Evolutionary conservation across 768 basidiomycete genomes (phyloP).

Genomic region (Phaffia australis): DNA sequence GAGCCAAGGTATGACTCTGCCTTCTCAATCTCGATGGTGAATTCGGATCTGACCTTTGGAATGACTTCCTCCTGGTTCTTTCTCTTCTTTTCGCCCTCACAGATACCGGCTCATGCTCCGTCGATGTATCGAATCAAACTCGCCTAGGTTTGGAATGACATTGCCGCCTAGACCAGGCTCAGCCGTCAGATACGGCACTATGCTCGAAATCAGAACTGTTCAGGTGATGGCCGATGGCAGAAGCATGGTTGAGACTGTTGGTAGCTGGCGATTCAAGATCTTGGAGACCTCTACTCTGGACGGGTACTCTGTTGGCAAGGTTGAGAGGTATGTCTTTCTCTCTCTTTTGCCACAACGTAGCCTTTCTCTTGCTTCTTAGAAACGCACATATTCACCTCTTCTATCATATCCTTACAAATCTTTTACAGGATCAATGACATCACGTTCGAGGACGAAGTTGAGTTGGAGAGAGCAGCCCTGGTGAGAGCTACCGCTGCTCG

Average conservation of each 20-base stretch:
- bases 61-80: not conserved
- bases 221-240: constrained; percentile 82
- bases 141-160: constrained; percentile 86
- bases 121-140: constrained; percentile 68
- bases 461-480: constrained; percentile 36
- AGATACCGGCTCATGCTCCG: constrained; percentile 93
- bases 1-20: constrained; percentile 56
- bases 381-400: not conserved
- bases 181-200: constrained; percentile 71
- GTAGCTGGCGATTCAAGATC: constrained; percentile 67
- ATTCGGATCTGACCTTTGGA: too few species aligned
- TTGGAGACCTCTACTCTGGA: constrained; percentile 73
- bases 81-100: not conserved
- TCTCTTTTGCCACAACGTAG: not conserved
- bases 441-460: constrained; percentile 40
- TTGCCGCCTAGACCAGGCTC: constrained; percentile 51
- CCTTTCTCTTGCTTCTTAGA: not conserved
- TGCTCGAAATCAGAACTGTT: constrained; percentile 76
- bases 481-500: constrained; percentile 8
- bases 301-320: constrained; percentile 76
- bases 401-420: not conserved
- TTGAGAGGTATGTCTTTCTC: constrained; percentile 47
- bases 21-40: not conserved
- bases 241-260: constrained; percentile 69
- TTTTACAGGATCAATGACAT: constrained; percentile 40